Evolutionary conservation across 176 grass and related monocot species (phyloP), one percentile per base, ranked within the genome.

Genomic region (Saccharum spontaneum): DNA sequence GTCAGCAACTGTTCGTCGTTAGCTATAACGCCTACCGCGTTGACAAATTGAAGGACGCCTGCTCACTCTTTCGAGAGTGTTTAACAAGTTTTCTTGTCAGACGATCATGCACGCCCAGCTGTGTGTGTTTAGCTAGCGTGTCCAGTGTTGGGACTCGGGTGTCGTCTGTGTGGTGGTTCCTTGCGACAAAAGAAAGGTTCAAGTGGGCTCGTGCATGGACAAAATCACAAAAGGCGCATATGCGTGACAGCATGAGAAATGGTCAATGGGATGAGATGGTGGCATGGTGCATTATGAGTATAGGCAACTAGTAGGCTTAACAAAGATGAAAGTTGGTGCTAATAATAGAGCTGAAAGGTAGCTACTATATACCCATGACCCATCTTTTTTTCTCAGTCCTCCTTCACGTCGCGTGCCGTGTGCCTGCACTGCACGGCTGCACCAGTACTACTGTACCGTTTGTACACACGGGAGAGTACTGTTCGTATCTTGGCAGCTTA

Each of bases 181-280:
- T 86, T 82, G 13, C 5, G 18, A 77, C 65, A 54, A 37, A 69
- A 48, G 82, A 24, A 77, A 75, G 61, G 34, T 43, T 50, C 39
- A 33, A 65, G 74, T 50, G 59, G 71, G 48, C 50, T 71, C 33
- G 13, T 65, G 78, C 72, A 8, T 74, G 71, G 44, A 74, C 44
- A 74, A 50, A 73, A 73, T 31, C 43, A 86, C 50, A 52, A 62
- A 72, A 44, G 63, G 24, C 9, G 30, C 82, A 82, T 82, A 52
- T 81, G 48, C 16, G 8, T 11, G 62, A 61, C 57, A 24, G 24
- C 39, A 20, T 66, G 65, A 62, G 38, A 49, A 43, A 34, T 33
- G 69, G 83, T 76, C 71, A 86, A 76, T 49, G 30, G 48, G 40
- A 84, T 16, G 28, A 60, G 81, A 43, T 5, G 39, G 49, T 3